Evolutionary conservation across 2,329 filamentous ascomycete species (phyloP).

Genomic region (Fusarium miscanthi): DNA sequence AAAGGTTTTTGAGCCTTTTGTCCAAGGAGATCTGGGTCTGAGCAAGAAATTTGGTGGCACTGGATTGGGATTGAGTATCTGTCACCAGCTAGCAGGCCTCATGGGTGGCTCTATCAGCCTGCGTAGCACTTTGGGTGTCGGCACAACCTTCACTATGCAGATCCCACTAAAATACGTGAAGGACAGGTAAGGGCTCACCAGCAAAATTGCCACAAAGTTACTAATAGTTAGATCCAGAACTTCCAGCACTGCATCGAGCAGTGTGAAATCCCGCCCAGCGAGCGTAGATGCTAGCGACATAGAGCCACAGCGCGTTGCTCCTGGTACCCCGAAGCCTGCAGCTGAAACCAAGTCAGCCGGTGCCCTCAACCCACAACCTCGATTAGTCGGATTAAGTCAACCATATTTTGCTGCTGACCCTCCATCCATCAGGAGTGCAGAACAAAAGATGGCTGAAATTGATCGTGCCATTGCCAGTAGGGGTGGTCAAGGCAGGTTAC

Average conservation of each 20-base stretch:
- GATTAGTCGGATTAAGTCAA: conserved; percentile 82
- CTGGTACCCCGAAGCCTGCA: conserved; percentile 41
- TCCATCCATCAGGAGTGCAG: conserved; percentile 52
- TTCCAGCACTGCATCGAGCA: conserved; percentile 67
- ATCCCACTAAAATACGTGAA: conserved; percentile 83
- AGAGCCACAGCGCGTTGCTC: conserved; percentile 48
- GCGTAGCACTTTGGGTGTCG: conserved; percentile 76
- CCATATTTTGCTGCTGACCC: conserved; percentile 76
- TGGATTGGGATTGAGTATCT: conserved; percentile 88
- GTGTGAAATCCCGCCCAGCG: conserved; percentile 60
- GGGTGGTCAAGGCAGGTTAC: conserved; percentile 71
- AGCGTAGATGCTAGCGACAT: conserved; percentile 59
- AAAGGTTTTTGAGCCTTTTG: conserved; percentile 92
- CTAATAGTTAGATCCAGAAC: conserved; percentile 51
- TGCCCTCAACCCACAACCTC: conserved; percentile 75
- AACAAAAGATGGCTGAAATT: conserved; percentile 73
- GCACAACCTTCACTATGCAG: conserved; percentile 83
- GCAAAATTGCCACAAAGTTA: background rate
- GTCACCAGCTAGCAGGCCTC: conserved; percentile 82
- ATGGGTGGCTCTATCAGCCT: conserved; percentile 84
- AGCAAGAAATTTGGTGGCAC: conserved; percentile 93
- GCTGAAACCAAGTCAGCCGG: conserved; percentile 47
- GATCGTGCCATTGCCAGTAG: conserved; percentile 72
- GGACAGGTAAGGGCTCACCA: conserved; percentile 58
- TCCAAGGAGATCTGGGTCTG: conserved; percentile 89